These are phyloP conservation scores for Tetrapisispora phaffii DNA, from an alignment of 805 yeast species.

Conservation along the genomic window DNA sequence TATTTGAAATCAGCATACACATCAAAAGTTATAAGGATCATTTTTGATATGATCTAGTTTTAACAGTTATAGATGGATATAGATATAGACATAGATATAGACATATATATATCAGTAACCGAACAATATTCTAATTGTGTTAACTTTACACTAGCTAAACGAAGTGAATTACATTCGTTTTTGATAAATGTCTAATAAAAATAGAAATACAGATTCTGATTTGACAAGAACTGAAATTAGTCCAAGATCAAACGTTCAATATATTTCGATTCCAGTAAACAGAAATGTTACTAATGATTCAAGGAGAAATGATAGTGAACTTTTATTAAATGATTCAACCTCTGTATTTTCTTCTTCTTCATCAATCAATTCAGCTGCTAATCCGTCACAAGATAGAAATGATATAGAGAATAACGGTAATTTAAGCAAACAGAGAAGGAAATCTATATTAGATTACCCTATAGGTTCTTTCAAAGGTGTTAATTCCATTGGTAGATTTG, in stretches of 20 bases:
- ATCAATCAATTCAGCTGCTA: background rate
- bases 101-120: too few relatives aligned
- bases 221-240: background rate
- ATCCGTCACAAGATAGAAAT: background rate
- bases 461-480: constrained; percentile 53
- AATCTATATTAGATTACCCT: constrained; percentile 36
- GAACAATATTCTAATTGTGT: too few relatives aligned
- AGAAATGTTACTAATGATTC: constrained; percentile 3
- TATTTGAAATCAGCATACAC: too few relatives aligned
- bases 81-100: too few relatives aligned
- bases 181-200: background rate
- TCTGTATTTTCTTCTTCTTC: constrained; percentile 3
- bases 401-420: background rate
- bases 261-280: constrained; percentile 27
- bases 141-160: too few relatives aligned
- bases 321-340: background rate
- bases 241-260: constrained; percentile 19
- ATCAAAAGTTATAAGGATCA: too few relatives aligned
- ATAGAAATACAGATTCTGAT: background rate
- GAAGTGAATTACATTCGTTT: too few relatives aligned
- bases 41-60: too few relatives aligned
- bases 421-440: constrained; percentile 20
- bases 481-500: constrained; percentile 68
- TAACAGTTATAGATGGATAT: too few relatives aligned
- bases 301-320: background rate